phyloP scores from a whole-genome alignment of 2,329 filamentous ascomycete genomes.

The Aspergillaceae sp. region DNA sequence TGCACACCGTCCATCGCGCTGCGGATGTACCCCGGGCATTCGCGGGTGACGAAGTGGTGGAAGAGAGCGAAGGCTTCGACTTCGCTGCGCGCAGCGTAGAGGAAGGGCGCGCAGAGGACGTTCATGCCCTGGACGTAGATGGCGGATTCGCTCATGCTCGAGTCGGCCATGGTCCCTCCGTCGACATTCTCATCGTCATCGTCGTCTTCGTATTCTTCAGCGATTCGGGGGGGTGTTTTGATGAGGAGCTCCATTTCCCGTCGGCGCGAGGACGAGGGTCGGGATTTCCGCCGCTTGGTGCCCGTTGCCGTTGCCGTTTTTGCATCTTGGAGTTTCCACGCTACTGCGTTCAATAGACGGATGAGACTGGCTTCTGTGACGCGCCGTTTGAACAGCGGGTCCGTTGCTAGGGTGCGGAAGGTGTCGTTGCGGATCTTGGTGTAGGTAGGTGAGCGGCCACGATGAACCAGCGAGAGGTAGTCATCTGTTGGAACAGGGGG shows the following conservation, averaged over 20 bases:
- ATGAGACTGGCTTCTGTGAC: conserved; percentile 95
- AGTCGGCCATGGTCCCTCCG: neutral
- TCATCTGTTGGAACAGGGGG: conserved; percentile 75
- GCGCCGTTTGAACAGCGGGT: conserved; percentile 90
- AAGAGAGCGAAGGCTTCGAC: conserved; percentile 91
- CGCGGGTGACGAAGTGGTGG: conserved; percentile 73
- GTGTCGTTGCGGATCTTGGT: conserved; percentile 98
- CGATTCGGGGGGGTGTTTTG: conserved; percentile 30
- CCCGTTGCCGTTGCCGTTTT: conserved; percentile 30
- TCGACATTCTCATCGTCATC: conserved; percentile 30
- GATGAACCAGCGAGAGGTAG: conserved; percentile 84
- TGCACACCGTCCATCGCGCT: conserved; percentile 97
- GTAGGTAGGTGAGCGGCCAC: conserved; percentile 88
- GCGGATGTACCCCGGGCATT: conserved; percentile 88
- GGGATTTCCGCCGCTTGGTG: conserved; percentile 26
- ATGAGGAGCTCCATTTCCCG: conserved; percentile 39
- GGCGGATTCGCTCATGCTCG: conserved; percentile 56
- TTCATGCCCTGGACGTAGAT: conserved; percentile 99
- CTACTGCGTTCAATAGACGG: conserved; percentile 85
- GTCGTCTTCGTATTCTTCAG: conserved; percentile 31
- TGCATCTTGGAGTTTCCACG: conserved; percentile 84
- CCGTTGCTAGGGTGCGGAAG: conserved; percentile 90
- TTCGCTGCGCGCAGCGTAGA: conserved; percentile 90
- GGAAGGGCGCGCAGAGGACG: conserved; percentile 86
- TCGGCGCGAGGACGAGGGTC: conserved; percentile 35